Evolutionary conservation across 129 eudicot genomes (phyloP), one percentile per base, ranked within the genome.

Genomic region (Apium graveolens): DNA sequence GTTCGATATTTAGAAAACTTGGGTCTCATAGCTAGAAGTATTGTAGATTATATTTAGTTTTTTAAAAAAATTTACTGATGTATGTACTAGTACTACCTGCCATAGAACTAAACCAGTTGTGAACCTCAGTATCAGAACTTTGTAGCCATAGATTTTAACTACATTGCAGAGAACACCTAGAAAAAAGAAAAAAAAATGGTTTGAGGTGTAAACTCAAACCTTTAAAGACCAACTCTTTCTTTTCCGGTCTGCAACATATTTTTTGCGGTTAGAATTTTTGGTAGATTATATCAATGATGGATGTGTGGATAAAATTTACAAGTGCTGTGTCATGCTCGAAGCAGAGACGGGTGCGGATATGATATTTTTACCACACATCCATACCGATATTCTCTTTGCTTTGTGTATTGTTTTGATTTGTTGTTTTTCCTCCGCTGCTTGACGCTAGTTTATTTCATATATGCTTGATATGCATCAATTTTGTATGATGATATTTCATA

Each of bases 31-130:
- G 31, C 31, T 45, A 73, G 48, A 73, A 20, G 31, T 73, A 46
- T 45, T 27, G 71, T 81, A 68, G 84, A 65, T 46, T 49, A 65
- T 63, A 24, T 68, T 66, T 81, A 26, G 20, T 55, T 26, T 60
- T 26, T 20, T 46, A 55, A 44, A 72, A 48, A 48, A 35, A 35
- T 1, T 68, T 74, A 75, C 79, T 38, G n/a, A 44, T 80, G 83
- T 80, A 44, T 53, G 63, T 53, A n/a, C 32, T 60, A 55, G 68
- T 26, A 60, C 65, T 57, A 57, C 16, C 68, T 7, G 68, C 48
- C 29, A 16, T 76, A 66, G 84, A 45, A 24, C 37, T n/a, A 42
- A 73, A 41, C 55, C 76, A 73, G 24, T 71, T 73, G 76, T 73
- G 76, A 73, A 42, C 48, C 76, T 73, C 41, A 21, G 76, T 42